Evolutionary conservation across 2,329 filamentous ascomycete genomes (phyloP), one percentile per base, ranked within the genome.

Genomic region (Aspergillus pseudoglaucus): DNA sequence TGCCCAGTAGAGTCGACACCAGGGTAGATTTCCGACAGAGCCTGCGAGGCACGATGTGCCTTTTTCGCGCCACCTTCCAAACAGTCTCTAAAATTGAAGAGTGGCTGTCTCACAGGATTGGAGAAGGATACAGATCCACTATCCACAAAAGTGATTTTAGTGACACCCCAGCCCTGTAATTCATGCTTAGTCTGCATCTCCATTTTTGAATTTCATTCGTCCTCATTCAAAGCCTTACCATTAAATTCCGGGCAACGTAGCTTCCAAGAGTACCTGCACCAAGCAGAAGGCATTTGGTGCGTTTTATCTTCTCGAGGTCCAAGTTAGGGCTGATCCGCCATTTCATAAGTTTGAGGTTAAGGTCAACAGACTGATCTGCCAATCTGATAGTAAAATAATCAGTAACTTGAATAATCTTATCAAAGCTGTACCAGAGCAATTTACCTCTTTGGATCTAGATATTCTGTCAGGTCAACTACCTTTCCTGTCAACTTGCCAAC

Each of bases 281-380:
- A 1, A 98, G 81, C 2, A 98, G 74, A 14, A 98, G 78, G 63
- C 93, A 98, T 62, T 84, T 95, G 3, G 89, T 91, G 48, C 85
- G 80, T 63, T 95, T 96, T 64, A 97, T 90, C 25, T 81, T 80
- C 25, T 96, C 90, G 8, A 98, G 80, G 63, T 97, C 80, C 37
- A 98, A 79, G 44, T 84, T 84, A 0, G 93, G 93, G 6, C 90
- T 88, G 59, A 98, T 89, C 35, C 93, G 84, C 93, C 93, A 98
- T 72, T 96, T 98, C 84, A 98, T 98, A 49, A 98, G 78, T 70
- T 97, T 97, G 51, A 97, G 76, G 62, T 98, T 98, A 49, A 98
- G 78, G 62, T 98, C 93, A 8, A 97, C 91, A 0, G 90, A 90
- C 65, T 95, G 90, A 63, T 97, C 90, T 18, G 93, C 93, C 15